Evolutionary conservation across 1,139 yeast genomes (phyloP), one percentile per base, ranked within the genome.

Genomic region (Chernovozyma sophiae-reginae): DNA sequence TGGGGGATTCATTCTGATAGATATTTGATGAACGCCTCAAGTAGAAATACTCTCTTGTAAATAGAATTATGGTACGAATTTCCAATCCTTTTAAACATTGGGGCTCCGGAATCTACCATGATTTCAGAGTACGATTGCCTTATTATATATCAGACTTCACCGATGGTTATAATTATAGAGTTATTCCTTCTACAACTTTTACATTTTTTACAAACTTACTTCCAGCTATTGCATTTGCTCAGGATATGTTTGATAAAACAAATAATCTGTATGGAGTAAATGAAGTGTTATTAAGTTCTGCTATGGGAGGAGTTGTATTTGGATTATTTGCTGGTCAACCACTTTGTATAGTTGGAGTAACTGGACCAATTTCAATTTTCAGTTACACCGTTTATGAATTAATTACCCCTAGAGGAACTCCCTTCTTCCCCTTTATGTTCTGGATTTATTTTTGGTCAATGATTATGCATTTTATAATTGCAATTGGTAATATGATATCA

Each of bases 171-270:
- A 83, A 86, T 55, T 92, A 92, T 55, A 63, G 97, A 49, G 94
- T 89, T n/a, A 68, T 92, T 2, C 97, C 98, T 0, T 72, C 95
- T 1, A 81, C 89, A 1, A 62, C 85, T 2, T 89, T 75, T 55
- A 84, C 90, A 31, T 90, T 85, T 60, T 86, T 92, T 67, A 87
- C 96, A 35, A 92, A 92, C 55, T 58, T 92, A 31, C 65, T 92
- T 23, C 98, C 98, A 1, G 97, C 97, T 0, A 74, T 92, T 32
- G 96, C 97, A 0, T 92, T 92, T 69, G 95, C 97, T 1, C 97
- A 89, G 54, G 98, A 92, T 56, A 84, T 90, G 96, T 89, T 87
- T 56, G 89, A 90, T 60, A 79, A 86, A 42, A 92, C 98, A 0
- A 63, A 84, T 40, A 80, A 85, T 48, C 73, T 90, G 19, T 92